Evolutionary conservation across 2,329 filamentous ascomycete genomes (phyloP).

Genomic region (Xylogone sp.): DNA sequence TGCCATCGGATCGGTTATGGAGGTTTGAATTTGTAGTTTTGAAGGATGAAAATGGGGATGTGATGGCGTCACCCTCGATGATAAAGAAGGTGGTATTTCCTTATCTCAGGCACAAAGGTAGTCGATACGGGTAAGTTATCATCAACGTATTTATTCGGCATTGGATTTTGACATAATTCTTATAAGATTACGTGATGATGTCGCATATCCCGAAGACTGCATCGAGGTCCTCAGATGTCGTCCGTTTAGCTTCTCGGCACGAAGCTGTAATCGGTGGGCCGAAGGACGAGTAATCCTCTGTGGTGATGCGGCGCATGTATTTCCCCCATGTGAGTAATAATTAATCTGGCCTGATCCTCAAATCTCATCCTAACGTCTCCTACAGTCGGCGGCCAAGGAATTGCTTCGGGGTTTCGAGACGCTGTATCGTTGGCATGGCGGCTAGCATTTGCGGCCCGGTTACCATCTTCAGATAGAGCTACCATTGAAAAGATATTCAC

Average conservation of each 20-base stretch:
- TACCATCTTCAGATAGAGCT: slow-evolving; percentile 3
- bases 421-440: slow-evolving; percentile 34
- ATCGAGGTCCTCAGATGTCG: slow-evolving; percentile 41
- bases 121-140: slow-evolving; percentile 9
- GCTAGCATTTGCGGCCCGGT: slow-evolving; percentile 25
- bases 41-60: slow-evolving; percentile 23
- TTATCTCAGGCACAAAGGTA: slow-evolving; percentile 24
- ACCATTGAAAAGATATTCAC: slow-evolving; percentile 21
- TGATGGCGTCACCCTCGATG: slow-evolving; percentile 23
- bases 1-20: slow-evolving; percentile 25
- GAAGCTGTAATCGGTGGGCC: slow-evolving; percentile 44
- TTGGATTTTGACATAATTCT: background rate
- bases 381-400: slow-evolving; percentile 37
- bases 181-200: slow-evolving; percentile 17
- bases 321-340: slow-evolving; percentile 39
- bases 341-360: background rate
- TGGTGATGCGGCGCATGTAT: slow-evolving; percentile 49
- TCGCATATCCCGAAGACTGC: slow-evolving; percentile 40
- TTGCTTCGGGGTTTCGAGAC: slow-evolving; percentile 36
- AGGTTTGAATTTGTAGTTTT: slow-evolving; percentile 32
- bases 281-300: slow-evolving; percentile 37
- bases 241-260: slow-evolving; percentile 41
- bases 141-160: background rate
- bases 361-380: background rate
- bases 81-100: slow-evolving; percentile 24